Base-by-base conservation (phyloP, 345 rosid genomes). In the Cardiospermum halicacabum region DNA sequence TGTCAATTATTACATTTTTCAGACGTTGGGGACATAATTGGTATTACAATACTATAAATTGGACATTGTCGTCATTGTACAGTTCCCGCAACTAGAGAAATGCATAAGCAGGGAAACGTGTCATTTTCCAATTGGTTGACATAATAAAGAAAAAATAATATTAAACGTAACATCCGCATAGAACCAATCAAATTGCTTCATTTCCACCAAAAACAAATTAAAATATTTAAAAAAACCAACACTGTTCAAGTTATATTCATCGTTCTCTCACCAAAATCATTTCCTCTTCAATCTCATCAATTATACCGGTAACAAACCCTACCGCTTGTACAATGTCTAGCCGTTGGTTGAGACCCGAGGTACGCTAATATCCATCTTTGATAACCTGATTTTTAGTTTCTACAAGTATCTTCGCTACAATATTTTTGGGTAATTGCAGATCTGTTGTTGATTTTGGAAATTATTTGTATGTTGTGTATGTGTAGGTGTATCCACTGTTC, bases 311-410 rank as follows among this genome's bases (percentile, higher is more conserved):
- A 19, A 42, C 18, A 15, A 32, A 27, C 13, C n/a, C 49, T 60
- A 47, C 45, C 24, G 69, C 53, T 69, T 54, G 18, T 62, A 51
- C 72, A 64, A 83, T 86, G 91, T 69, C 73, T 56, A 86, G 65
- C 70, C 82, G 81, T 62, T 89, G 96, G 96, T 62, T 89, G 69
- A 85, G 94, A 72, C 94, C 94, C 61, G 96, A 89, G 86, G 93
- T 87, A 58, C 32, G 66, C 25, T 49, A 31, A 47, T 61, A 69
- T 72, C 64, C 31, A 4, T 9, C 37, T 16, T 24, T 26, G 10
- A 11, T 2, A 22, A 51, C 37, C 1, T 12, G 60, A 5, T 16
- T 11, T 18, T 11, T 56, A 47, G 21, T 51, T 25, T 18, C 30
- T 53, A 21, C 49, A 15, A 12, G 8, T 32, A 43, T 37, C 21